phyloP scores from a whole-genome alignment of 441 rosid genomes.

The Syzygium malaccense region DNA sequence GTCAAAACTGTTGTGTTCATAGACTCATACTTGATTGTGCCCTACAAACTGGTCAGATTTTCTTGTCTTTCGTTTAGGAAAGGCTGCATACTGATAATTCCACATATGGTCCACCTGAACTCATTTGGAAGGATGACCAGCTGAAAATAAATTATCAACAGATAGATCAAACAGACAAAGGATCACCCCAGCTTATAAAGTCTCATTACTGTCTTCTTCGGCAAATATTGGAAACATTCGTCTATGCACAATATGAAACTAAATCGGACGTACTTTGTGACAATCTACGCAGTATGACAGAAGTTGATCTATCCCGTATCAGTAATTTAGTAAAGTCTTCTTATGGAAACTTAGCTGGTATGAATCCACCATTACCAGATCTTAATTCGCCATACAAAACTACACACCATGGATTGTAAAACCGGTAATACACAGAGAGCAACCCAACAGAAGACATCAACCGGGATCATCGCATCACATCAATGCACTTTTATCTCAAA shows the following conservation, averaged over 20 bases:
- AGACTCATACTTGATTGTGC: not conserved
- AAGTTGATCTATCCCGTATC: not conserved
- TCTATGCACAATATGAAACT: not conserved
- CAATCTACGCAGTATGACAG: not conserved
- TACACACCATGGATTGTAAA: not conserved
- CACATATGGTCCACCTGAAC: not conserved
- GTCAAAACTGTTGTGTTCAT: not conserved
- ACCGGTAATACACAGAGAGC: not conserved
- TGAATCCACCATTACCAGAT: not conserved
- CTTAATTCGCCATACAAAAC: not conserved
- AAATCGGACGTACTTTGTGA: not conserved
- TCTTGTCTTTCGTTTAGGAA: not conserved
- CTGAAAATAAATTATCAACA: not conserved
- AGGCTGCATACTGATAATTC: not conserved
- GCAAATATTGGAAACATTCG: not conserved
- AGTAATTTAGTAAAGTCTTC: not conserved
- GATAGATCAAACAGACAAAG: not conserved
- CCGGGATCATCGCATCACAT: not conserved
- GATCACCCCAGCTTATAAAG: not conserved
- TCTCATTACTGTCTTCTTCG: not conserved
- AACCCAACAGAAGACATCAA: not conserved
- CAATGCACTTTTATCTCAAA: not conserved
- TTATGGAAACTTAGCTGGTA: not conserved
- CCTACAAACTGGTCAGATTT: not conserved
- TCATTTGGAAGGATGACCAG: not conserved